phyloP scores from a whole-genome alignment of 768 basidiomycete genomes.

The Rhodotorula taiwanensis region DNA sequence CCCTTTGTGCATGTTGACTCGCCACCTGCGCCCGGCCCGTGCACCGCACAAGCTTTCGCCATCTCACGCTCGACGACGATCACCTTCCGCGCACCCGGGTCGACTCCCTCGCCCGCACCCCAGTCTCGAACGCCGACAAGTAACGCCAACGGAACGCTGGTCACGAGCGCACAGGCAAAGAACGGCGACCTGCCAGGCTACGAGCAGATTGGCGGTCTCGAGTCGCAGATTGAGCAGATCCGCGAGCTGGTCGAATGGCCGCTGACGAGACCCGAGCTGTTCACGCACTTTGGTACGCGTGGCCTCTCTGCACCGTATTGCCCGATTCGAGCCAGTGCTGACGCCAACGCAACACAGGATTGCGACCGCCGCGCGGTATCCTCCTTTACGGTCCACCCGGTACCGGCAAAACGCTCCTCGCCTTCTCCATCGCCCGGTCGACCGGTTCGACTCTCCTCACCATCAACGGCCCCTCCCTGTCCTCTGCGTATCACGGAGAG shows the following conservation, averaged over 20 bases:
- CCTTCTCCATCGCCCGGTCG: conserved; percentile 84
- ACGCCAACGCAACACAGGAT: conserved; percentile 49
- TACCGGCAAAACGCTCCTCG: conserved; percentile 94
- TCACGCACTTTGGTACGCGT: conserved; percentile 64
- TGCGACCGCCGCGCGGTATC: conserved; percentile 95
- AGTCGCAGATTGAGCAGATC: conserved; percentile 78
- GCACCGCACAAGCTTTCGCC: conserved; percentile 14
- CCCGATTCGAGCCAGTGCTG: conserved; percentile 21
- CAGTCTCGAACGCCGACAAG: conserved; percentile 10
- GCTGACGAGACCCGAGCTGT: conserved; percentile 71
- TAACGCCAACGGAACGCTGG: background rate
- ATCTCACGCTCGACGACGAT: conserved; percentile 19
- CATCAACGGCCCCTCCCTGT: conserved; percentile 90
- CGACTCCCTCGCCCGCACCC: background rate
- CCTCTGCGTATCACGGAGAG: conserved; percentile 93
- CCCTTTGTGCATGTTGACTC: background rate
- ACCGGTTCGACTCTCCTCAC: conserved; percentile 80
- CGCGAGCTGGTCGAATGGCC: conserved; percentile 79
- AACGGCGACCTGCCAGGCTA: conserved; percentile 33
- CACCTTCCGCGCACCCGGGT: conserved; percentile 17
- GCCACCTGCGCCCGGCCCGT: background rate
- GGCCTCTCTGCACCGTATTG: background rate
- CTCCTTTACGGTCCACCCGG: conserved; percentile 93
- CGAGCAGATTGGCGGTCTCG: conserved; percentile 65
- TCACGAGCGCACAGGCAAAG: background rate